A percentile compares a stretch with the other conserved stretches of the same genome.
phyloP scores from a whole-genome alignment of 169 alveolate species.

The Plasmodium sp. region DNA sequence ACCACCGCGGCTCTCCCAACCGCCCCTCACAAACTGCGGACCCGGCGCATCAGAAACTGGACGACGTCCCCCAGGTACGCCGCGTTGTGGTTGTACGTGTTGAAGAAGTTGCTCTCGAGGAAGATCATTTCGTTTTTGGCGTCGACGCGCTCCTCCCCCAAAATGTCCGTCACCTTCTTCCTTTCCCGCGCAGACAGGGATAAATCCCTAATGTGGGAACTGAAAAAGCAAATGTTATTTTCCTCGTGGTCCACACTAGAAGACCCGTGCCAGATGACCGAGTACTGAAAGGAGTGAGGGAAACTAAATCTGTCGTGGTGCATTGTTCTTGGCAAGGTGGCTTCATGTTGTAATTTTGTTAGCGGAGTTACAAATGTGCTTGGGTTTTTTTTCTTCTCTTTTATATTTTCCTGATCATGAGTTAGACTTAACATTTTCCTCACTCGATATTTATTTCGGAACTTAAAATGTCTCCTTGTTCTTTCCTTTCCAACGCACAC shows the following conservation, averaged over 20 bases:
- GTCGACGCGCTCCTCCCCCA: constrained; percentile 75
- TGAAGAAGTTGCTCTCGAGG: constrained; percentile 75
- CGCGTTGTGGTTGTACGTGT: constrained; percentile 75
- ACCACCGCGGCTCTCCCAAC: no score
- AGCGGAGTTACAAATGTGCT: constrained; percentile 85
- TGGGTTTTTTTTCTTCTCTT: constrained; percentile 73
- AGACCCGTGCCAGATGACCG: constrained; percentile 82
- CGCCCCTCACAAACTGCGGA: constrained; percentile 53
- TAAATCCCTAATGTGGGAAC: constrained; percentile 82
- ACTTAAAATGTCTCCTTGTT: constrained; percentile 82
- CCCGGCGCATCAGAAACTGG: constrained; percentile 66
- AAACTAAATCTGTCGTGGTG: constrained; percentile 79
- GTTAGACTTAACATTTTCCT: constrained; percentile 20
- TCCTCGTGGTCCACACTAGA: constrained; percentile 78
- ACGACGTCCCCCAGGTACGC: constrained; percentile 74
- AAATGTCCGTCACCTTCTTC: constrained; percentile 36
- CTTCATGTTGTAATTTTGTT: constrained; percentile 85
- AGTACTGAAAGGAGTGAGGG: constrained; percentile 86
- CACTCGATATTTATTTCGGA: constrained; percentile 82
- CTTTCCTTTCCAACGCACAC: constrained; percentile 81
- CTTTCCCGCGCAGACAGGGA: constrained; percentile 67
- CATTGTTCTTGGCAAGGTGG: constrained; percentile 84
- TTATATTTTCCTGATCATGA: constrained; percentile 34
- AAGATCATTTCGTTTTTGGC: constrained; percentile 10
- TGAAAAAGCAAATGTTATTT: constrained; percentile 68